These are phyloP conservation scores for Powellomyces hirtus DNA, from an alignment of 192 early-diverging fungal species.

Conservation along the genomic window DNA sequence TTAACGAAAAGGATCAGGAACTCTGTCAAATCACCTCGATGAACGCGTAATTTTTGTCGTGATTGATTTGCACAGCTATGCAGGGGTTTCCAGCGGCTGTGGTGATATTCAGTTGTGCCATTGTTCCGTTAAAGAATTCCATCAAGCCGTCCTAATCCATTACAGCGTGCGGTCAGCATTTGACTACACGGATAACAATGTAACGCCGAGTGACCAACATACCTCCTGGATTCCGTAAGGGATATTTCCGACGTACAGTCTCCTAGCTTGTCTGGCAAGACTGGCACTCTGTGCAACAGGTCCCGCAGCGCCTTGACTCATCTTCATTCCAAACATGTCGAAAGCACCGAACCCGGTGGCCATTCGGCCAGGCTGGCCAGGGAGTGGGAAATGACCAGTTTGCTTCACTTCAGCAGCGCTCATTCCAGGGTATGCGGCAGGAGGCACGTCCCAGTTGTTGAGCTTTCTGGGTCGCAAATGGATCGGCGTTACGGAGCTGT, in stretches of 20 bases:
- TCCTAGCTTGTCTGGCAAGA: constrained; percentile 72
- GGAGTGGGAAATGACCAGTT: constrained; percentile 77
- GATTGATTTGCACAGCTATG: constrained; percentile 80
- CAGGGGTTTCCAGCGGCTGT: constrained; percentile 69
- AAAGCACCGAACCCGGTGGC: constrained; percentile 7
- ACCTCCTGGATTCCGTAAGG: constrained; percentile 69
- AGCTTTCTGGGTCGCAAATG: constrained; percentile 76
- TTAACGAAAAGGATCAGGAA: not conserved
- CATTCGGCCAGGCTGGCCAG: constrained; percentile 53
- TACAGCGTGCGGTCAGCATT: not conserved
- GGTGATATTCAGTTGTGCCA: constrained; percentile 74
- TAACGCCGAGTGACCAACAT: not conserved
- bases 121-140: constrained; percentile 84
- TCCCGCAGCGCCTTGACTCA: constrained; percentile 36
- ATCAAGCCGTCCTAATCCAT: constrained; percentile 56
- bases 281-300: constrained; percentile 53
- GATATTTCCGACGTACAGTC: constrained; percentile 91
- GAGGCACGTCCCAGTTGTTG: constrained; percentile 89
- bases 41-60: constrained; percentile 96
- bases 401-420: constrained; percentile 83
- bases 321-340: constrained; percentile 17
- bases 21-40: constrained; percentile 65
- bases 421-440: constrained; percentile 84
- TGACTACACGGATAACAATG: not conserved
- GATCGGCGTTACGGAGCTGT: constrained; percentile 60